A percentile compares a stretch with the other conserved stretches of the same genome.
Evolutionary conservation across 805 yeast species (phyloP).

Genomic region (Schizosaccharomyces octosporus): DNA sequence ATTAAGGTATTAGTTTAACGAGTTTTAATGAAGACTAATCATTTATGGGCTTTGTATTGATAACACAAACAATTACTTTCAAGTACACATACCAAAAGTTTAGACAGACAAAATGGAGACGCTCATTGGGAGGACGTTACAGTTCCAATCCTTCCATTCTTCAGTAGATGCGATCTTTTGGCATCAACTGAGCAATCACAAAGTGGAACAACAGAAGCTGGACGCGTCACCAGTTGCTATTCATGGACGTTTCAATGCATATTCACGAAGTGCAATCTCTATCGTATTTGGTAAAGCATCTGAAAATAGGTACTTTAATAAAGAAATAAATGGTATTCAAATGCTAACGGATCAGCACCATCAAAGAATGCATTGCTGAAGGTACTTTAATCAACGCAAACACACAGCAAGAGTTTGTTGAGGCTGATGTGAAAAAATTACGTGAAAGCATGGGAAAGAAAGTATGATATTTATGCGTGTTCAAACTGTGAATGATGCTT

Average conservation of each 20-base stretch:
- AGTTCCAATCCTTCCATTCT: slow-evolving; percentile 33
- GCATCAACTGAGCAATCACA: slow-evolving; percentile 42
- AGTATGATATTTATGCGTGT: not conserved
- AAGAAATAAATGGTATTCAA: not conserved
- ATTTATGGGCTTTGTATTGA: no score
- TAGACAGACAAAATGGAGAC: slow-evolving; percentile 20
- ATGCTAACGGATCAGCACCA: not conserved
- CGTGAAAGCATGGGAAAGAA: not conserved
- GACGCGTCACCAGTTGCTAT: not conserved
- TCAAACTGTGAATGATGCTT: not conserved
- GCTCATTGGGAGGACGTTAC: slow-evolving; percentile 5
- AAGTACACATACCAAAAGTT: slow-evolving; percentile 24
- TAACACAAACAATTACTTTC: slow-evolving; percentile 10
- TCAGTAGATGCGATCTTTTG: slow-evolving; percentile 76
- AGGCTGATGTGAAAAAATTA: not conserved
- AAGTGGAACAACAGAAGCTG: slow-evolving; percentile 24
- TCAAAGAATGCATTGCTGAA: slow-evolving; percentile 7
- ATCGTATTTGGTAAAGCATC: not conserved
- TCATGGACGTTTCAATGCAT: not conserved
- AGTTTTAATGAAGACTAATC: no score
- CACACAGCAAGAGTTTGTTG: slow-evolving; percentile 40
- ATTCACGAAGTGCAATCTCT: not conserved
- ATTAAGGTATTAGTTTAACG: no score
- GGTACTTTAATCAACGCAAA: slow-evolving; percentile 40
- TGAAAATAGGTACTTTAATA: not conserved